These are phyloP conservation scores for Exophiala phaeomuriformis DNA, from an alignment of 2,329 filamentous ascomycete genomes.

Conservation along the genomic window DNA sequence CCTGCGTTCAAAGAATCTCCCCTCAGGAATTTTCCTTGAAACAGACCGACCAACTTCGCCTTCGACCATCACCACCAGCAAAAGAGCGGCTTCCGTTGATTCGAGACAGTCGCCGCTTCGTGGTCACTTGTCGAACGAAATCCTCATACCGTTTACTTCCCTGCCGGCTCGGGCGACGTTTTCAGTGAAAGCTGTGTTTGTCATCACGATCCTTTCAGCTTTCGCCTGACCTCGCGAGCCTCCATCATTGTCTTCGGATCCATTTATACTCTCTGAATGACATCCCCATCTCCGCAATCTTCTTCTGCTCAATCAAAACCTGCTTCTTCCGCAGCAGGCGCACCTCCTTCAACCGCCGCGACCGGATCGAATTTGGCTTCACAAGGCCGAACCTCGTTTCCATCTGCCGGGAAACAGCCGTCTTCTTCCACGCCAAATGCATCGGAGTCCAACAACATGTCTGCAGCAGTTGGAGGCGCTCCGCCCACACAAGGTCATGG, in stretches of 20 bases:
- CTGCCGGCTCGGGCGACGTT: constrained; percentile 22
- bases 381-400: constrained; percentile 20
- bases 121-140: constrained; percentile 7
- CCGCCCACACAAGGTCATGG: constrained; percentile 22
- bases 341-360: constrained; percentile 13
- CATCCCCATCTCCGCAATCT: constrained; percentile 16
- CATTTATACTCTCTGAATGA: constrained; percentile 22
- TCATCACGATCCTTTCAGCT: constrained; percentile 20
- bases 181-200: constrained; percentile 16
- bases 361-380: constrained; percentile 26
- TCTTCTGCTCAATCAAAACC: constrained; percentile 16
- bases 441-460: constrained; percentile 29
- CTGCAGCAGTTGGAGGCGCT: constrained; percentile 28
- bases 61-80: constrained; percentile 19
- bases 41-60: constrained; percentile 8
- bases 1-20: constrained; percentile 21
- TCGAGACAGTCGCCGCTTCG: constrained; percentile 28
- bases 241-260: constrained; percentile 8
- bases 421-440: constrained; percentile 25
- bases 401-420: constrained; percentile 17
- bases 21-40: constrained; percentile 14
- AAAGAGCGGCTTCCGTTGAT: constrained; percentile 29
- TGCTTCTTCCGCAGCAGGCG: constrained; percentile 6
- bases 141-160: constrained; percentile 9
- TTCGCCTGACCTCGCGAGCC: constrained; percentile 12